These are phyloP conservation scores for Hypomontagnella submonticulosa DNA, from an alignment of 495 filamentous ascomycete genomes.

Conservation along the genomic window DNA sequence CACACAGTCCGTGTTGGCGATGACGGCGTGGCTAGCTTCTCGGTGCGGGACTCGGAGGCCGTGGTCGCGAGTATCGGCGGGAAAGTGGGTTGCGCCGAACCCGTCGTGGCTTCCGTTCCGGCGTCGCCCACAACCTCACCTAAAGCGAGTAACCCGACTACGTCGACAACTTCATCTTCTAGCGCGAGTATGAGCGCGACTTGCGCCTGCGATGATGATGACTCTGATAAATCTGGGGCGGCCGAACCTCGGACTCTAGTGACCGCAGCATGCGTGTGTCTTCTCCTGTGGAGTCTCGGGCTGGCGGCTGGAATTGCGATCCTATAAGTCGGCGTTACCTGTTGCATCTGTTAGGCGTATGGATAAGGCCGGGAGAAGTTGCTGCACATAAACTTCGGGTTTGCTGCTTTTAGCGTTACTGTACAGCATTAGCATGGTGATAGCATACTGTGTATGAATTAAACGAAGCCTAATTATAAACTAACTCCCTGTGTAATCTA, in stretches of 20 bases:
- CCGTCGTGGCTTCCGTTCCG: not conserved
- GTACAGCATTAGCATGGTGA: no score
- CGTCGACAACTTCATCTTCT: not conserved
- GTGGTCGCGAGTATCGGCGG: slow-evolving; percentile 24
- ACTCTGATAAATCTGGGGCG: not conserved
- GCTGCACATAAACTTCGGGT: no score
- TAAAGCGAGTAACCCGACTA: not conserved
- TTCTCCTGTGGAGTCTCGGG: no score
- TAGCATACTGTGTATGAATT: no score
- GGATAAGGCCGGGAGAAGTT: no score
- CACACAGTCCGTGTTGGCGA: slow-evolving; percentile 27
- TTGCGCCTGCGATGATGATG: not conserved
- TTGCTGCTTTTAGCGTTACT: no score
- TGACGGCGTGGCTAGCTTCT: slow-evolving; percentile 37
- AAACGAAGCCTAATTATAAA: no score
- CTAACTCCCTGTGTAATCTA: no score
- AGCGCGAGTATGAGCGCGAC: no score
- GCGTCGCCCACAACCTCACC: not conserved
- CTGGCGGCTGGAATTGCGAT: no score
- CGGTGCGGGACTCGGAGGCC: slow-evolving; percentile 42
- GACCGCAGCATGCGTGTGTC: not conserved
- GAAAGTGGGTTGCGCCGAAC: slow-evolving; percentile 15
- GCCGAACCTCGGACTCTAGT: not conserved
- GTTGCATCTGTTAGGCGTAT: no score
- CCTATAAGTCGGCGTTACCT: no score